These are phyloP conservation scores for Coniochaeta sp. DNA, from an alignment of 2,329 filamentous ascomycete genomes.

Conservation along the genomic window DNA sequence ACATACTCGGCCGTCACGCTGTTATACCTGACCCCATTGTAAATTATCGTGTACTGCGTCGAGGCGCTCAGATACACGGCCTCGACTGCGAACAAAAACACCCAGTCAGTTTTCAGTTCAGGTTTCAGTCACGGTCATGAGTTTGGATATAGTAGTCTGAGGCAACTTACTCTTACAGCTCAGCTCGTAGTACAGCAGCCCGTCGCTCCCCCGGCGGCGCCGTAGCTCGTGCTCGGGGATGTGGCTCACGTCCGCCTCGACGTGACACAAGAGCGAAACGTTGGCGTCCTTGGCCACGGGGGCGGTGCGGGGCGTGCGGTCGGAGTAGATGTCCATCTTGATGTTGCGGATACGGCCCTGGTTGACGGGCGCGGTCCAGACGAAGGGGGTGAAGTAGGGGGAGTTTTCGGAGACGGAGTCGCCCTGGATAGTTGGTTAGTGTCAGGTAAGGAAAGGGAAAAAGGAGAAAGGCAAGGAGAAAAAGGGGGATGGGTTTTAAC, in stretches of 20 bases:
- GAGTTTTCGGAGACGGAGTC: constrained; percentile 32
- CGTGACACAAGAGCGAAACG: constrained; percentile 26
- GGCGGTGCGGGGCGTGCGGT: constrained; percentile 20
- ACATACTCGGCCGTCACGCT: constrained; percentile 36
- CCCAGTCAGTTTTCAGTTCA: too few relatives aligned
- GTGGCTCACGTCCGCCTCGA: constrained; percentile 32
- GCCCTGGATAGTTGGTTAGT: constrained; percentile 18
- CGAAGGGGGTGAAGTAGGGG: constrained; percentile 25
- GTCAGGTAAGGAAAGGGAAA: too few relatives aligned
- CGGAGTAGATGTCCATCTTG: constrained; percentile 27
- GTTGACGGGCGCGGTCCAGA: constrained; percentile 23
- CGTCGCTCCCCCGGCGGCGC: constrained; percentile 26
- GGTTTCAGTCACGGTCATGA: too few relatives aligned
- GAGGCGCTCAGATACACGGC: constrained; percentile 28
- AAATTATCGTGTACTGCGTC: constrained; percentile 35
- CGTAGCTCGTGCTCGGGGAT: constrained; percentile 29
- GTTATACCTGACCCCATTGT: constrained; percentile 31
- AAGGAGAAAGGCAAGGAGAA: background rate
- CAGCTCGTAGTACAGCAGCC: constrained; percentile 30
- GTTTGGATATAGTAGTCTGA: too few relatives aligned
- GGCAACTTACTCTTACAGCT: constrained; percentile 28
- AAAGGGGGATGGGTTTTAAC: too few relatives aligned
- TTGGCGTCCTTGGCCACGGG: constrained; percentile 28
- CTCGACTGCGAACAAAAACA: too few relatives aligned
- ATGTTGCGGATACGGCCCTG: constrained; percentile 25